These are phyloP conservation scores for Onygena corvina DNA, from an alignment of 2,329 filamentous ascomycete species.

Conservation along the genomic window DNA sequence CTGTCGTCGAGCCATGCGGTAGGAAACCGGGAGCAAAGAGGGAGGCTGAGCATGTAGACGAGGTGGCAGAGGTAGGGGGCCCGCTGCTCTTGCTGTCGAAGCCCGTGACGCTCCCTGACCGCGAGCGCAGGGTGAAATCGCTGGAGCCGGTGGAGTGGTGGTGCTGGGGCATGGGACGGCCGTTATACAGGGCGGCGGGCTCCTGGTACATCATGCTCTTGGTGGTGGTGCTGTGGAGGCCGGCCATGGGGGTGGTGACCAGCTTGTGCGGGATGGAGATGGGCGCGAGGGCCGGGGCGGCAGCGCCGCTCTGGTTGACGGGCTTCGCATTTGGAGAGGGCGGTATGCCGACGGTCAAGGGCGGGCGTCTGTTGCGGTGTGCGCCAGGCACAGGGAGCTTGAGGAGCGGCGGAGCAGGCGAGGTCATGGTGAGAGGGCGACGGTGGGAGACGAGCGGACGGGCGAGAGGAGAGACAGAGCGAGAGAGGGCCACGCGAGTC, in stretches of 20 bases:
- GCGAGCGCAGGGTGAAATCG: constrained; percentile 66
- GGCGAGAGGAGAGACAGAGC: constrained; percentile 60
- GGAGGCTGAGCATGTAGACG: constrained; percentile 72
- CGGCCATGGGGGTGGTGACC: constrained; percentile 67
- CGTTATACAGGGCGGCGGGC: constrained; percentile 44
- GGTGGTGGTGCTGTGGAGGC: constrained; percentile 42
- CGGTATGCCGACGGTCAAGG: constrained; percentile 80
- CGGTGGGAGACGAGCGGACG: constrained; percentile 49
- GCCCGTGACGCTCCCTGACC: constrained; percentile 66
- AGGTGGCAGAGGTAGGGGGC: constrained; percentile 63
- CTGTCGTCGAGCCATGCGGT: constrained; percentile 55
- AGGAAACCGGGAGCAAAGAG: constrained; percentile 65
- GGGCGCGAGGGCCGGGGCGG: constrained; percentile 21
- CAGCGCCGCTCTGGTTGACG: constrained; percentile 34
- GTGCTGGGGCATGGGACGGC: constrained; percentile 46
- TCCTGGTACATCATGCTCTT: constrained; percentile 48
- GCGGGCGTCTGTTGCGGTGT: constrained; percentile 52
- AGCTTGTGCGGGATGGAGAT: constrained; percentile 23
- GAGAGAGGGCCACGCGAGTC: constrained; percentile 10
- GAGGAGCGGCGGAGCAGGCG: constrained; percentile 62
- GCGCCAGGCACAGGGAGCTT: constrained; percentile 68
- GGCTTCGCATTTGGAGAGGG: constrained; percentile 73
- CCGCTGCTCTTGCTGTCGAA: constrained; percentile 65
- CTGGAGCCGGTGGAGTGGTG: constrained; percentile 48
- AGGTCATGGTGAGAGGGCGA: constrained; percentile 48